Evolutionary conservation across 2,329 filamentous ascomycete species (phyloP), one percentile per base, ranked within the genome.

Genomic region (Trichoderma koningii): DNA sequence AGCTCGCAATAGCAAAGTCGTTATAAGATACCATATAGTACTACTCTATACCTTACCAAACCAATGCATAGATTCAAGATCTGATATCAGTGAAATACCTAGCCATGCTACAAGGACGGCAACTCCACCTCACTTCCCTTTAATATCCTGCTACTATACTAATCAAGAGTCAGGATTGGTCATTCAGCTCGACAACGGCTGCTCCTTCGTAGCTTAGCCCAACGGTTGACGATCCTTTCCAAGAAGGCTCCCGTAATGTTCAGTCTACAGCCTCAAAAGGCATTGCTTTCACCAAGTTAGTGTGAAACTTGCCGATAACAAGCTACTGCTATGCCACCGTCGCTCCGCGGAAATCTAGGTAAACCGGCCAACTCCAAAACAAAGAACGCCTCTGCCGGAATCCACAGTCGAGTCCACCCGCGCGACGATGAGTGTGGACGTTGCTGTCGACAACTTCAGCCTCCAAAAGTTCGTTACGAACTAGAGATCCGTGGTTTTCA

Each of bases 401-500:
- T 38, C 59, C 59, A 55, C 59, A 63, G 50, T 41, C 47, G 50
- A 45, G 3, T 38, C 34, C 34, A 38, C 34, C 34, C 34, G 34
- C 34, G 34, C 34, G 34, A 38, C 21, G 34, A 53, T 53, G 52
- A 23, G 28, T n/a, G 47, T 48, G 59, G 38, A 41, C 5, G 17
- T n/a, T 19, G 38, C 48, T 48, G 48, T 45, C 57, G 21, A 23
- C 7, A 52, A 52, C 21, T 23, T 1, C 21, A 21, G 34, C 34
- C 34, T n/a, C 41, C 42, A 19, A n/a, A 52, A 45, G 19, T 5
- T 2, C 21, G 21, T 23, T 45, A 53, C 14, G 50, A 14, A 38
- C 34, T 12, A 14, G 34, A 53, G 14, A 53, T 62, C 59, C 53
- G 6, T 62, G 15, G 28, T 28, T 12, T 42, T 45, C 17, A 21